These are phyloP conservation scores for Dioscorea zingiberensis DNA, from an alignment of 106 monocot species.

Conservation along the genomic window DNA sequence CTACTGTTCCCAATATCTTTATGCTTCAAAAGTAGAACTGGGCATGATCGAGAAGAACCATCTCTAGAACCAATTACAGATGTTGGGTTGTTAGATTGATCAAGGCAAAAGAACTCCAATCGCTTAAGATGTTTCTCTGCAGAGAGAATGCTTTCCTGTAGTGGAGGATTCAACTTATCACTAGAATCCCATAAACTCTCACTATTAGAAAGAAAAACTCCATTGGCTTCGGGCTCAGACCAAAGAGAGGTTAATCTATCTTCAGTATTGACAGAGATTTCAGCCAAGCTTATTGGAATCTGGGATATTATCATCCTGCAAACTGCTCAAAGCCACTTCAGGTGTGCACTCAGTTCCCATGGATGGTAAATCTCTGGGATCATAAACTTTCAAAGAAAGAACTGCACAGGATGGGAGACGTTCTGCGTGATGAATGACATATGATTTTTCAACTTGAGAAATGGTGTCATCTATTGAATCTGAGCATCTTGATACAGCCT, in stretches of 20 bases:
- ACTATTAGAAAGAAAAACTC: conserved; percentile 37
- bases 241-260: conserved; percentile 18
- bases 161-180: conserved; percentile 50
- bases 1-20: conserved; percentile 5
- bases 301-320: conserved; percentile 22
- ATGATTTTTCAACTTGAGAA: conserved; percentile 19
- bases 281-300: conserved; percentile 5
- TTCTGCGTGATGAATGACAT: conserved; percentile 25
- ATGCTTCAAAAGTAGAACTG: conserved; percentile 68
- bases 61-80: conserved; percentile 24
- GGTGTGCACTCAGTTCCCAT: background rate
- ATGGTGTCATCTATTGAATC: conserved; percentile 9
- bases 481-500: conserved; percentile 16
- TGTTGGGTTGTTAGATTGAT: conserved; percentile 10
- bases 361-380: conserved; percentile 54
- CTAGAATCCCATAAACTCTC: conserved; percentile 59
- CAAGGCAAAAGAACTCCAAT: conserved; percentile 52
- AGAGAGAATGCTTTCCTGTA: conserved; percentile 54
- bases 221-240: conserved; percentile 32
- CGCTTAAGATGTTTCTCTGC: conserved; percentile 46
- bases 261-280: conserved; percentile 2
- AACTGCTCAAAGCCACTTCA: conserved; percentile 5
- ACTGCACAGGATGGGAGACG: conserved; percentile 49
- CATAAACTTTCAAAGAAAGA: conserved; percentile 56
- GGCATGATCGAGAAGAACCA: conserved; percentile 22